Evolutionary conservation across 2,329 filamentous ascomycete genomes (phyloP).

Genomic region (Rosellinia necatrix): DNA sequence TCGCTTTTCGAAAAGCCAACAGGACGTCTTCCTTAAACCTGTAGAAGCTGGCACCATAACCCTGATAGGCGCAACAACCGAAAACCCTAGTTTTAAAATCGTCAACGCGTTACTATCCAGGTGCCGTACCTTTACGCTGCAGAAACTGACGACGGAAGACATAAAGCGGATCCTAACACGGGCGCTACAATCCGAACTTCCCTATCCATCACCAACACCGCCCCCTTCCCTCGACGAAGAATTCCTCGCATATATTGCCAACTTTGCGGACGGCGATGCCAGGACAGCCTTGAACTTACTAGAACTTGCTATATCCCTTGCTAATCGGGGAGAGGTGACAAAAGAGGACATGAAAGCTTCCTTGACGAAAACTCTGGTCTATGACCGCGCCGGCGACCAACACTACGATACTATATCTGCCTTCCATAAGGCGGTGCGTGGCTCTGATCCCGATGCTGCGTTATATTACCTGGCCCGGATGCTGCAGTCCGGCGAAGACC

Average conservation of each 20-base stretch:
- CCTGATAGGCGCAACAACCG: conserved; percentile 92
- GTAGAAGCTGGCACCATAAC: conserved; percentile 91
- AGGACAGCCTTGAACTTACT: conserved; percentile 90
- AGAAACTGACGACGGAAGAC: conserved; percentile 73
- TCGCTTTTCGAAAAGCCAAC: conserved; percentile 87
- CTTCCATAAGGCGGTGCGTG: conserved; percentile 93
- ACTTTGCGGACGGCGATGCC: conserved; percentile 90
- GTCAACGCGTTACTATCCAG: conserved; percentile 85
- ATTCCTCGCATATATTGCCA: conserved; percentile 78
- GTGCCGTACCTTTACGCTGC: conserved; percentile 87
- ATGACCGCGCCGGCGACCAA: conserved; percentile 92
- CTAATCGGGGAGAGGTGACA: conserved; percentile 67
- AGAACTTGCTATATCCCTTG: conserved; percentile 83
- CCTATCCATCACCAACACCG: conserved; percentile 40
- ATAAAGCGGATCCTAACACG: conserved; percentile 74
- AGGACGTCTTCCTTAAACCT: conserved; percentile 91
- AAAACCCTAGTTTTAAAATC: conserved; percentile 95
- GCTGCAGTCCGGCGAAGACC: conserved; percentile 93
- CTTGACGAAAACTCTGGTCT: conserved; percentile 90
- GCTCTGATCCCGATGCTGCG: conserved; percentile 82
- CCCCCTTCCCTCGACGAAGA: conserved; percentile 73
- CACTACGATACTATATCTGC: conserved; percentile 98
- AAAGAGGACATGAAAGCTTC: conserved; percentile 78
- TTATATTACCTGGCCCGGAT: conserved; percentile 96
- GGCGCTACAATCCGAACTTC: conserved; percentile 69